Conservation (phyloP, 208 protist genomes). For the Giardia duodenalis region DNA sequence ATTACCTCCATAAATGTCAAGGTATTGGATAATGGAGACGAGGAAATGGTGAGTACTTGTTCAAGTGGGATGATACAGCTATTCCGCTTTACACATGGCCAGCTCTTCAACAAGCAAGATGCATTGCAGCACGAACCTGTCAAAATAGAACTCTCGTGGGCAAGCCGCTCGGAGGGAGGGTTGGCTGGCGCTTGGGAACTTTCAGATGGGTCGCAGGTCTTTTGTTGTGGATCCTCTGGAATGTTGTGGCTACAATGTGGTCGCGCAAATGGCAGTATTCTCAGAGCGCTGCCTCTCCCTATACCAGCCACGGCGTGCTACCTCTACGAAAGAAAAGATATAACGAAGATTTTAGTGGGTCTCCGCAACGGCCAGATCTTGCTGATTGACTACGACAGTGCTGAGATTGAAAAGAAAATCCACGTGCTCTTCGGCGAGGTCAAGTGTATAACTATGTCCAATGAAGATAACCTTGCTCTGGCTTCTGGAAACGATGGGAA, state of each 20-base stretch:
- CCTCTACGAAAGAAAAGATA: not conserved
- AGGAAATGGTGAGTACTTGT: not conserved
- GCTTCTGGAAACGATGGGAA: not conserved
- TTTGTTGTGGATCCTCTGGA: not conserved
- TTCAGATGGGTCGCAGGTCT: not conserved
- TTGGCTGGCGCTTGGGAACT: not conserved
- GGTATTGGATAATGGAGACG: not conserved
- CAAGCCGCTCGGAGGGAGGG: not conserved
- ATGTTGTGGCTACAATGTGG: constrained; percentile 3
- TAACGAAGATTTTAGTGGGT: constrained; percentile 2
- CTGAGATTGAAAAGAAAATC: not conserved
- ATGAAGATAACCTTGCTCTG: not conserved
- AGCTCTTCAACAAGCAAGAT: not conserved
- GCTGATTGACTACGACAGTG: constrained; percentile 4
- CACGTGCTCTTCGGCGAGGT: not conserved
- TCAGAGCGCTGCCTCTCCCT: not conserved
- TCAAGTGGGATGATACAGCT: not conserved
- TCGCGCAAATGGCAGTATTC: not conserved
- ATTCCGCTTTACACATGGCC: not conserved
- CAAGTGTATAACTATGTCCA: not conserved
- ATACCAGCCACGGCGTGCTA: not conserved
- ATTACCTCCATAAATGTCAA: not conserved
- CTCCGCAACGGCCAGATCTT: not conserved
- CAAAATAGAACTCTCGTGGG: not conserved
- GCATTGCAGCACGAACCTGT: not conserved